Conservation (phyloP, 495 filamentous ascomycete genomes). For the Penicillium canariense region DNA sequence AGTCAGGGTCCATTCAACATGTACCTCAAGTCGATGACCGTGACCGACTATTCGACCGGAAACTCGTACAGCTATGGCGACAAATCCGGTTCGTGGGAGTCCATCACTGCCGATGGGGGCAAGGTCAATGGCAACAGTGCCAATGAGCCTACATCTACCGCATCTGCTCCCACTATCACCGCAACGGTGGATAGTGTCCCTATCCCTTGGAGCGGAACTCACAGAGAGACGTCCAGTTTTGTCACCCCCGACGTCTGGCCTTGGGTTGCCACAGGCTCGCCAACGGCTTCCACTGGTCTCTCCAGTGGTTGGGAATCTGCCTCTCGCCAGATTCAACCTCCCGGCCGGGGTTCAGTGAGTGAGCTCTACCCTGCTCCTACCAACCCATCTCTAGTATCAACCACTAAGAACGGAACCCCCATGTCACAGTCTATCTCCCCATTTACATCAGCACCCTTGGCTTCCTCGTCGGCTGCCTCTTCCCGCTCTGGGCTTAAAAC, state of each 20-base stretch:
- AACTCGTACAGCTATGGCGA: slow-evolving; percentile 77
- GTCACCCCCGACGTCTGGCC: slow-evolving; percentile 58
- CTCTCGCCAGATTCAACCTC: slow-evolving; percentile 57
- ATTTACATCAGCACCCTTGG: slow-evolving; percentile 47
- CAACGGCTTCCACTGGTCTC: slow-evolving; percentile 48
- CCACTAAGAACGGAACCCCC: slow-evolving; percentile 10
- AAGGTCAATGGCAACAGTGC: slow-evolving; percentile 55
- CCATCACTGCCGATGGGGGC: slow-evolving; percentile 75
- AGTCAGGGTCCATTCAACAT: slow-evolving; percentile 78
- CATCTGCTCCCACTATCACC: slow-evolving; percentile 52
- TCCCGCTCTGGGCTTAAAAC: slow-evolving; percentile 47
- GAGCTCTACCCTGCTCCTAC: slow-evolving; percentile 36
- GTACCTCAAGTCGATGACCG: slow-evolving; percentile 70
- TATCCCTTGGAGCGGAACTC: slow-evolving; percentile 65
- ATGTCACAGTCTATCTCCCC: slow-evolving; percentile 44
- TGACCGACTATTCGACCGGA: slow-evolving; percentile 90
- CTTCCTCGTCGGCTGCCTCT: slow-evolving; percentile 45
- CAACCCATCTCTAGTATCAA: slow-evolving; percentile 11
- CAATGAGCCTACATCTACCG: slow-evolving; percentile 35
- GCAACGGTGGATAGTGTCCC: slow-evolving; percentile 53
- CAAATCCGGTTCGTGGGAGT: slow-evolving; percentile 70
- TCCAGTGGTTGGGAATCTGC: slow-evolving; percentile 72
- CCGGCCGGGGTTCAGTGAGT: slow-evolving; percentile 48
- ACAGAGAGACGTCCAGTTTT: slow-evolving; percentile 49
- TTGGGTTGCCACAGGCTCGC: slow-evolving; percentile 52